A percentile compares a stretch with the other conserved stretches of the same genome.
Evolutionary conservation across 257 asterid genomes (phyloP).

Genomic region (Haberlea rhodopensis): DNA sequence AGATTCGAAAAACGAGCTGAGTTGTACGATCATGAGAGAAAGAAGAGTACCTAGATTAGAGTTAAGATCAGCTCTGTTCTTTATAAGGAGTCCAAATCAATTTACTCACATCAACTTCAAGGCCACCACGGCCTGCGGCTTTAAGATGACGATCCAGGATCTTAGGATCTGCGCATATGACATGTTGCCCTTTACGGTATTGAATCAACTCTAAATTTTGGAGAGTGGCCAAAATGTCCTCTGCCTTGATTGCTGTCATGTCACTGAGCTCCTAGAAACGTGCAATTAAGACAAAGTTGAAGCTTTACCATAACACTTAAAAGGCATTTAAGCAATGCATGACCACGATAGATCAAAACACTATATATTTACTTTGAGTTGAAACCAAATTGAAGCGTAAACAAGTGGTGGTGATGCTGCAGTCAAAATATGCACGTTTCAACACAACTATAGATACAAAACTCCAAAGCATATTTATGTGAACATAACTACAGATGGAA

Average conservation of each 20-base stretch:
- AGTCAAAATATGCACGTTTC: background rate
- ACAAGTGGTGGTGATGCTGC: too few relatives aligned
- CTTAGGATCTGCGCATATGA: conserved; percentile 94
- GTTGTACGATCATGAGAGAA: background rate
- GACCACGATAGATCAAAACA: background rate
- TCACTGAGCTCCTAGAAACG: conserved; percentile 79
- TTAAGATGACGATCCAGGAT: conserved; percentile 92
- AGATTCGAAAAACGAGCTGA: background rate
- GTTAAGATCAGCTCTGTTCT: conserved; percentile 60
- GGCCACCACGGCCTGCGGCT: conserved; percentile 98
- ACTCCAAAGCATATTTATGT: background rate
- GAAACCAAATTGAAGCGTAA: background rate
- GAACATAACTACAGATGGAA: background rate
- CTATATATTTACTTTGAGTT: background rate
- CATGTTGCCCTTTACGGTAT: conserved; percentile 93
- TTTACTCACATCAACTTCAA: conserved; percentile 86
- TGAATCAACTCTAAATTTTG: conserved; percentile 87
- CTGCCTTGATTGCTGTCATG: conserved; percentile 96
- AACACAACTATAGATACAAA: too few relatives aligned
- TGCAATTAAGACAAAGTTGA: conserved; percentile 7
- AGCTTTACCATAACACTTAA: background rate
- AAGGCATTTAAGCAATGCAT: background rate
- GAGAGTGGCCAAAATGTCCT: conserved; percentile 82
- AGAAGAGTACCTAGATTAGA: background rate
- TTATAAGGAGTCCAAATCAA: conserved; percentile 97